Evolutionary conservation across 768 basidiomycete species (phyloP).

Genomic region (Sarcomyxa edulis): DNA sequence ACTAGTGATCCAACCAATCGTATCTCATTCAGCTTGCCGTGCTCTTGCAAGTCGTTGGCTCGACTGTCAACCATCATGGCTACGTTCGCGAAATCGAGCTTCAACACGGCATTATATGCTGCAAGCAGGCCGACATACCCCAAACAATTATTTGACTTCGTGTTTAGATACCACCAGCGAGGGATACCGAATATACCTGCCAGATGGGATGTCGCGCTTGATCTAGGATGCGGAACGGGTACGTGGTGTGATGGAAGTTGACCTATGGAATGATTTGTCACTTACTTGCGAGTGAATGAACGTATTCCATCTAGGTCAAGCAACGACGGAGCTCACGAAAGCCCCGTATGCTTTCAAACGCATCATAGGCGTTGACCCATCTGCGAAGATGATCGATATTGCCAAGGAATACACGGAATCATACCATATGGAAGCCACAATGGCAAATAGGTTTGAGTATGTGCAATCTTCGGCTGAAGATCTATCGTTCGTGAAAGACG

Average conservation of each 20-base stretch:
- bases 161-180: conserved; percentile 52
- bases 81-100: conserved; percentile 67
- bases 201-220: conserved; percentile 57
- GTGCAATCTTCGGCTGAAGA: conserved; percentile 47
- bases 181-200: conserved; percentile 4
- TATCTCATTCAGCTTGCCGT: too few species aligned
- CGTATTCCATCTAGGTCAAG: conserved; percentile 49
- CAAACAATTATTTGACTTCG: conserved; percentile 50
- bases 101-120: conserved; percentile 65
- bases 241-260: too few species aligned
- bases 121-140: conserved; percentile 74
- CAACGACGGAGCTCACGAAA: conserved; percentile 47
- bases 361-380: conserved; percentile 76
- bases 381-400: conserved; percentile 59
- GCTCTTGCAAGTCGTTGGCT: too few species aligned
- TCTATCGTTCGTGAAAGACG: conserved; percentile 40
- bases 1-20: too few species aligned
- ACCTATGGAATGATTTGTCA: conserved; percentile 2
- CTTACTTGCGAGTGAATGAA: background rate
- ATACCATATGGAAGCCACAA: conserved; percentile 2
- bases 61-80: too few species aligned
- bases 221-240: conserved; percentile 88
- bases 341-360: conserved; percentile 51
- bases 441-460: conserved; percentile 19
- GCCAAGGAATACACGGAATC: conserved; percentile 33